These are phyloP conservation scores for Alternaria sp. DNA, from an alignment of 2,329 filamentous ascomycete species.

Conservation along the genomic window DNA sequence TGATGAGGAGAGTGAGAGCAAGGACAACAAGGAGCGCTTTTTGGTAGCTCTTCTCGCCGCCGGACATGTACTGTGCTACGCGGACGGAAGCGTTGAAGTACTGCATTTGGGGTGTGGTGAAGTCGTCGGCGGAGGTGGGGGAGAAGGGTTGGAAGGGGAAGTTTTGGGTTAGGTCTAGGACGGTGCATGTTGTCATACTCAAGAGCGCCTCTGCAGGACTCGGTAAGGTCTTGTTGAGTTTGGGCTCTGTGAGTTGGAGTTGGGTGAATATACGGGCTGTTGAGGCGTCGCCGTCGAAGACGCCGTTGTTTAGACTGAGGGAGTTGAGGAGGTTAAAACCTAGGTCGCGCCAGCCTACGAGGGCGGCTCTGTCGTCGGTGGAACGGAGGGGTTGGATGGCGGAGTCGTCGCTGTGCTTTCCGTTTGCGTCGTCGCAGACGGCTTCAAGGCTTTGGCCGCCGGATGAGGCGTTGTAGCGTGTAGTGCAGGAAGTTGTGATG, in stretches of 20 bases:
- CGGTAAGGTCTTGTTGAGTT: slow-evolving; percentile 4
- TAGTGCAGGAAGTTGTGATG: slow-evolving; percentile 7
- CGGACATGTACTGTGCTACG: slow-evolving; percentile 17
- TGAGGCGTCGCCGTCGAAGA: slow-evolving; percentile 11
- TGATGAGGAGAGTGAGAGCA: not conserved
- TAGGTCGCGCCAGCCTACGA: slow-evolving; percentile 4
- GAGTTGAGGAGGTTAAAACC: slow-evolving; percentile 12
- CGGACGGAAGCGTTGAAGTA: slow-evolving; percentile 11
- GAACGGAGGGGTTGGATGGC: not conserved
- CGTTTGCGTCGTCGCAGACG: not conserved
- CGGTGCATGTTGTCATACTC: slow-evolving; percentile 8
- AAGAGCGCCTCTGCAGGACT: slow-evolving; percentile 1
- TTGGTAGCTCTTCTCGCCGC: slow-evolving; percentile 7
- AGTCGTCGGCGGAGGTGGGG: not conserved
- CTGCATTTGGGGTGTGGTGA: not conserved
- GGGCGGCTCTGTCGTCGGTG: not conserved
- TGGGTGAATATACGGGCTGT: slow-evolving; percentile 10
- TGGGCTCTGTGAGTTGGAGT: slow-evolving; percentile 2
- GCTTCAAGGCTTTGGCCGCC: slow-evolving; percentile 10
- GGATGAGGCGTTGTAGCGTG: slow-evolving; percentile 13
- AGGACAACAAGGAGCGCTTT: slow-evolving; percentile 9
- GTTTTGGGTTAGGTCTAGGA: slow-evolving; percentile 7
- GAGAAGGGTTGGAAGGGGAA: slow-evolving; percentile 2
- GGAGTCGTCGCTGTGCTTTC: not conserved
- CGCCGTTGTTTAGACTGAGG: slow-evolving; percentile 9